Conservation (phyloP, 2,329 filamentous ascomycete species). For the Hypoxylon sp. region DNA sequence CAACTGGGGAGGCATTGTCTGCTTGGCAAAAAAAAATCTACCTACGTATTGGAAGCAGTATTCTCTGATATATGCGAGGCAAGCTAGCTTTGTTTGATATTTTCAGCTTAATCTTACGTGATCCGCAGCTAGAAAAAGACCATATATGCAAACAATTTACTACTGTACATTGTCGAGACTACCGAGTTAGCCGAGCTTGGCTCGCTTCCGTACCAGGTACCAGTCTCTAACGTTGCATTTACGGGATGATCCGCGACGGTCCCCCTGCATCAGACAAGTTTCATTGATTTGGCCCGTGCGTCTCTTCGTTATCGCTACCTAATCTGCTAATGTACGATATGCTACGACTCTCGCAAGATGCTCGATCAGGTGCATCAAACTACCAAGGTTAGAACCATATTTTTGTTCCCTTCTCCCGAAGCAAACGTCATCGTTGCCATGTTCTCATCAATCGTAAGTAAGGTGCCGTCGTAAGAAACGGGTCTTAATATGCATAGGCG, state of each 20-base stretch:
- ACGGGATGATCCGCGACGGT: slow-evolving; percentile 41
- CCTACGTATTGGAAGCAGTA: background rate
- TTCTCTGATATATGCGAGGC: background rate
- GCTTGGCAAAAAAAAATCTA: background rate
- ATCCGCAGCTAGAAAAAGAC: background rate
- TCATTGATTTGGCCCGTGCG: slow-evolving; percentile 37
- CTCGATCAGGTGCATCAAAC: slow-evolving; percentile 5
- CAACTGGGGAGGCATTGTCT: background rate
- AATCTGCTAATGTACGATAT: slow-evolving; percentile 19
- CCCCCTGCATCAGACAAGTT: slow-evolving; percentile 42
- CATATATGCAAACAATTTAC: slow-evolving; percentile 14
- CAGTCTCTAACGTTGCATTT: slow-evolving; percentile 13
- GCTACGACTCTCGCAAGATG: slow-evolving; percentile 19
- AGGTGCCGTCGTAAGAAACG: slow-evolving; percentile 5
- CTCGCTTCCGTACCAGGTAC: slow-evolving; percentile 15
- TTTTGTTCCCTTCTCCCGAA: slow-evolving; percentile 10
- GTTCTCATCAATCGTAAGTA: slow-evolving; percentile 3
- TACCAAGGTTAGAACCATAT: slow-evolving; percentile 3
- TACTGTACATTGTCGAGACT: slow-evolving; percentile 11
- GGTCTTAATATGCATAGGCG: background rate
- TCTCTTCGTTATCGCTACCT: background rate
- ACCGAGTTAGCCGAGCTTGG: slow-evolving; percentile 4
- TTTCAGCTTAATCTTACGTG: background rate
- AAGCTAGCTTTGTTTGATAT: background rate
- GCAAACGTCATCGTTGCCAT: background rate